Evolutionary conservation across 306 rosid species (phyloP), one percentile per base, ranked within the genome.

Genomic region (Malus fusca): DNA sequence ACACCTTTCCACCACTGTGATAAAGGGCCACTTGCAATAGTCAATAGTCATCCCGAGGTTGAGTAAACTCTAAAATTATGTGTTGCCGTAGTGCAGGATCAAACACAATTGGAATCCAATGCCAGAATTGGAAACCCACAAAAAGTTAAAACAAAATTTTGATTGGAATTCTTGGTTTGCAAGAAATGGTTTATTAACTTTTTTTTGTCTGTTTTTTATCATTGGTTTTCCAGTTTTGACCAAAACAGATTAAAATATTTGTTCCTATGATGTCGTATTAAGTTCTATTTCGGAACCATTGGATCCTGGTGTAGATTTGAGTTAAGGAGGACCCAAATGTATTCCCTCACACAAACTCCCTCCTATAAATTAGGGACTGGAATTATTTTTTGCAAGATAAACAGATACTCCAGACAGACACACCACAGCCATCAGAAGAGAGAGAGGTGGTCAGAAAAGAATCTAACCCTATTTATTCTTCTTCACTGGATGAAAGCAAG

Each of bases 211-310:
- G 76, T 43, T 75, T 80, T 40, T 73, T 79, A 78, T 83, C 1
- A 55, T 73, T 75, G 66, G 66, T 79, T 78, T 89, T 84, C 84
- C 83, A 55, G 79, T 82, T 81, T 85, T 71, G 59, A 83, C 62
- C 48, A 77, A 73, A 55, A 67, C 64, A n/a, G 64, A 72, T 73
- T 60, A 70, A 72, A 59, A 17, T 66, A 9, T 14, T 59, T 75
- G 66, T 48, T 23, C 23, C 42, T 43, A 6, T 76, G 19, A 61
- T 43, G 64, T 17, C 59, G 13, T 44, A 73, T 51, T 51, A 14
- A 14, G 4, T 18, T 15, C 15, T 17, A 17, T 14, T 1, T 40
- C 0, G 44, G 44, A 40, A 40, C 9, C 69, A 31, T 46, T 33
- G 62, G 63, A 25, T 23, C 78, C 64, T 26, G 69, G 46, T 58